Percentiles rank a stretch among this genome's conserved stretches.
Conservation (phyloP, 768 basidiomycete genomes). For the Termitomyces heimii region DNA sequence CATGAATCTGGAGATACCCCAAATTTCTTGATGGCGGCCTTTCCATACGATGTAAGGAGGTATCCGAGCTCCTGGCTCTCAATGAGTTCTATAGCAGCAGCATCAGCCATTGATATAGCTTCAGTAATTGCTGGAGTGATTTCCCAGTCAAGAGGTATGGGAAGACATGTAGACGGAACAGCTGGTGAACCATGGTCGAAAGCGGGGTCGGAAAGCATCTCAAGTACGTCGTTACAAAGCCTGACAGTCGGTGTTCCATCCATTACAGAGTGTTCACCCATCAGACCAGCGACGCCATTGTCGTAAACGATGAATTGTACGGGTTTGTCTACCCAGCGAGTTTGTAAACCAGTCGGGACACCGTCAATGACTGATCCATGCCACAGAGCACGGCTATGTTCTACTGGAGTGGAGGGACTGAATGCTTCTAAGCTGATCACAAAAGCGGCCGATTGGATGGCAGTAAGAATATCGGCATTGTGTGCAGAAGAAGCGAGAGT, state of each 20-base stretch:
- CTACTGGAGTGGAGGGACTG: slow-evolving; percentile 41
- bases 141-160: slow-evolving; percentile 59
- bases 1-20: slow-evolving; percentile 92
- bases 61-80: slow-evolving; percentile 59
- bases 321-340: slow-evolving; percentile 90
- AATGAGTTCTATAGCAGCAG: slow-evolving; percentile 50
- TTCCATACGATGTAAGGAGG: slow-evolving; percentile 73
- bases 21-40: slow-evolving; percentile 78
- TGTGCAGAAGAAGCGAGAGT: slow-evolving; percentile 49
- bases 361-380: slow-evolving; percentile 61
- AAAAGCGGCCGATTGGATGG: slow-evolving; percentile 85
- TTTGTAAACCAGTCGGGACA: slow-evolving; percentile 52
- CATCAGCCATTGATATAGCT: slow-evolving; percentile 54
- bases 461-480: slow-evolving; percentile 60
- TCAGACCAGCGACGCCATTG: slow-evolving; percentile 74
- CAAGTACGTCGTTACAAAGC: slow-evolving; percentile 64
- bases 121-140: slow-evolving; percentile 37
- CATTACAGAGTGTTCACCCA: slow-evolving; percentile 94
- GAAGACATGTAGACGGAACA: slow-evolving; percentile 20
- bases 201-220: slow-evolving; percentile 46
- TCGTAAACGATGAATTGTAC: slow-evolving; percentile 82
- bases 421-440: slow-evolving; percentile 74
- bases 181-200: slow-evolving; percentile 55
- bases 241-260: slow-evolving; percentile 81
- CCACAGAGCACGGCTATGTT: slow-evolving; percentile 73